These are phyloP conservation scores for Sporothrix brunneoviolacea DNA, from an alignment of 2,329 filamentous ascomycete genomes.

Conservation along the genomic window DNA sequence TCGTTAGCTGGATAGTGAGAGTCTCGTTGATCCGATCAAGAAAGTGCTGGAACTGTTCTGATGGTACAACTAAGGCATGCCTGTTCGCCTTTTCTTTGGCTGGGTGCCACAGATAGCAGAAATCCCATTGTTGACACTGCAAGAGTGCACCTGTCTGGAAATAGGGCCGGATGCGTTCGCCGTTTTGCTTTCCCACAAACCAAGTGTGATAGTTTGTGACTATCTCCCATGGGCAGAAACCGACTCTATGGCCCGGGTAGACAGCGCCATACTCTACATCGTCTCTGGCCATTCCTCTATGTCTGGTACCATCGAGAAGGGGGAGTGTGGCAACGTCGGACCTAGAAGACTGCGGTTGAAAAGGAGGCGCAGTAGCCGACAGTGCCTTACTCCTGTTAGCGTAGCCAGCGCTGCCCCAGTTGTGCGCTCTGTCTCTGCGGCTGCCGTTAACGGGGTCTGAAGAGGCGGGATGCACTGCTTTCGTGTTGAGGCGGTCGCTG, in stretches of 20 bases:
- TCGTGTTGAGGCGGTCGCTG: too few relatives aligned
- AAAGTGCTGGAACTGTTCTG: conserved; percentile 57
- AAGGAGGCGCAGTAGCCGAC: neutral
- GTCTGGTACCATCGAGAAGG: neutral
- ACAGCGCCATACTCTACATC: neutral
- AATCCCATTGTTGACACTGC: conserved; percentile 60
- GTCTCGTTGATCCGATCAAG: conserved; percentile 58
- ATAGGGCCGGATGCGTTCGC: conserved; percentile 39
- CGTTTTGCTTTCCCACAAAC: conserved; percentile 50
- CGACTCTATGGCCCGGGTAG: conserved; percentile 17
- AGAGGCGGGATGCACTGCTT: too few relatives aligned
- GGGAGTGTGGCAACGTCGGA: neutral
- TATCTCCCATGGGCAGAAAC: conserved; percentile 44
- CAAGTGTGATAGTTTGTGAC: conserved; percentile 52
- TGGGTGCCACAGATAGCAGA: conserved; percentile 63
- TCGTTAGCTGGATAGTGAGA: conserved; percentile 45
- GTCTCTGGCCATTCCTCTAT: neutral
- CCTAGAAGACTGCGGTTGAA: neutral
- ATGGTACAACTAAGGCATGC: conserved; percentile 61
- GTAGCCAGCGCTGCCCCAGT: neutral
- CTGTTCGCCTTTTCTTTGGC: conserved; percentile 33
- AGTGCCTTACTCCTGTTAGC: neutral
- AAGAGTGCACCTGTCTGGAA: conserved; percentile 53
- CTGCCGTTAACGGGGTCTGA: too few relatives aligned
- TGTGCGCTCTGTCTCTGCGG: neutral